Evolutionary conservation across 2,329 filamentous ascomycete species (phyloP), one percentile per base, ranked within the genome.

Genomic region (Ploettnerulaceae sp.): DNA sequence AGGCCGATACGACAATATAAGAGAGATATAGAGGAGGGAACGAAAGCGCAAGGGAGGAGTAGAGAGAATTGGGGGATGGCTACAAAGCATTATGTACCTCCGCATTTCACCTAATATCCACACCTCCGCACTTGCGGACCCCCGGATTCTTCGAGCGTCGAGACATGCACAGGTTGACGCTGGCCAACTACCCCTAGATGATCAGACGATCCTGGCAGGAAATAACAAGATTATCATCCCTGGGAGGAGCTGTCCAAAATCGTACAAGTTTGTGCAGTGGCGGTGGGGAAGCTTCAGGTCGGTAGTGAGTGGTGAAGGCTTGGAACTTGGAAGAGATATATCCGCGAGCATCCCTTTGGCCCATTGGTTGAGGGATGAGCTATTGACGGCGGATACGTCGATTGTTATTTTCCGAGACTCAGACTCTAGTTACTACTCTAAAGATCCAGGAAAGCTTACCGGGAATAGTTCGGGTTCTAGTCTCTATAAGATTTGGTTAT

Each of bases 61-160:
- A n/a, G 14, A 40, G 14, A 22, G 18, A 34, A 14, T 7, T 22
- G 26, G 28, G 24, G 20, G 38, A 25, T 41, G 37, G 38, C 5
- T 15, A 9, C 33, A 42, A 42, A 35, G 26, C 14, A 36, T 53
- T 50, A 41, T 51, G 43, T 51, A 49, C 34, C 39, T 54, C 24
- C 25, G 31, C 22, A 22, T 22, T 15, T 20, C 24, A 20, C 17
- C n/a, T n/a, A 43, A 43, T 37, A 29, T 38, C 33, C 39, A 39
- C 47, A 45, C 32, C 52, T 52, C 52, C 52, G 49, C 49, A 54
- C 47, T 43, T 50, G 26, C 48, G 49, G 52, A 50, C 21, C 44
- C 47, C 44, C 40, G 40, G 44, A 45, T 38, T 45, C 35, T 11
- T 20, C 31, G 28, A 33, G 35, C 7, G 26, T 39, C 20, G 20